Evolutionary conservation across 2,329 filamentous ascomycete species (phyloP).

Genomic region (Cryphonectria nitschkei): DNA sequence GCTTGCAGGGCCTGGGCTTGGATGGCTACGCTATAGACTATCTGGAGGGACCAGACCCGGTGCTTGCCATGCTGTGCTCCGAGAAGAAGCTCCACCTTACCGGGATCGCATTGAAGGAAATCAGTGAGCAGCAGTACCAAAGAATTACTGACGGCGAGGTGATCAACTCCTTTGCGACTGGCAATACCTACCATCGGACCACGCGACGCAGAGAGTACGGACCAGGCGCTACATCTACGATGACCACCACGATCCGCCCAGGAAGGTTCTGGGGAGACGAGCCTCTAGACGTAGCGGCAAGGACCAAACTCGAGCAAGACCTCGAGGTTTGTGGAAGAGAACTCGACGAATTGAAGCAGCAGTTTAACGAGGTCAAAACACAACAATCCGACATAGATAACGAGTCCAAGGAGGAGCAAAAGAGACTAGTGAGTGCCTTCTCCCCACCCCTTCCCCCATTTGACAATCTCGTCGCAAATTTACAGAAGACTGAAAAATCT

Average conservation of each 20-base stretch:
- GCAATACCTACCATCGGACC: slow-evolving; percentile 65
- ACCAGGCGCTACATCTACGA: slow-evolving; percentile 70
- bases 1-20: slow-evolving; percentile 66
- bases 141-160: slow-evolving; percentile 59
- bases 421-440: slow-evolving; percentile 47
- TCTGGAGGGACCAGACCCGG: slow-evolving; percentile 77
- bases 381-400: slow-evolving; percentile 43
- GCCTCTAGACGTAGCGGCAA: slow-evolving; percentile 70
- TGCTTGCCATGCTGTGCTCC: slow-evolving; percentile 86
- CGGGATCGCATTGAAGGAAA: slow-evolving; percentile 65
- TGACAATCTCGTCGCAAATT: background rate
- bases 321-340: slow-evolving; percentile 49
- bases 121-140: slow-evolving; percentile 70
- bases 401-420: slow-evolving; percentile 41
- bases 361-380: slow-evolving; percentile 43
- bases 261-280: slow-evolving; percentile 78
- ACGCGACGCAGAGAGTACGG: slow-evolving; percentile 81
- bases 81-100: slow-evolving; percentile 70
- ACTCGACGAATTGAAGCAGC: slow-evolving; percentile 39
- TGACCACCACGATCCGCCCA: slow-evolving; percentile 60
- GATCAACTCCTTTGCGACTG: slow-evolving; percentile 73
- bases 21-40: slow-evolving; percentile 81
- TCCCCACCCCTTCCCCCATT: no score
- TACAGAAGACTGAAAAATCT: background rate
- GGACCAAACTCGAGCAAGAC: slow-evolving; percentile 60